Evolutionary conservation across 306 rosid genomes (phyloP), one percentile per base, ranked within the genome.

Genomic region (Prunus kanzakura): DNA sequence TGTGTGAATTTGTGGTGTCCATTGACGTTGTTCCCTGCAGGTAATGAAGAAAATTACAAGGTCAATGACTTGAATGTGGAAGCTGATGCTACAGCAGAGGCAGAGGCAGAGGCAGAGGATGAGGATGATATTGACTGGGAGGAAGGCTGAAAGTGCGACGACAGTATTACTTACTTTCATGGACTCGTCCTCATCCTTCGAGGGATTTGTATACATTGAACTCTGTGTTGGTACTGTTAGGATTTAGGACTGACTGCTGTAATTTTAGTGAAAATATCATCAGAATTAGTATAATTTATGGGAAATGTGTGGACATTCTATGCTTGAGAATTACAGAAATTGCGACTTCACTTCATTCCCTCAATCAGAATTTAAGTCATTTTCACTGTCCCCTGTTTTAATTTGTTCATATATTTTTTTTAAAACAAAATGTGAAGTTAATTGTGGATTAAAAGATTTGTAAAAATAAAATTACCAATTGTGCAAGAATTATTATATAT

Each of bases 91-190:
- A 74, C 84, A 50, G 87, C 80, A 9, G 88, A 89, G 9, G 43
- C 43, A 38, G 43, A 38, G 7, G 38, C 38, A 32, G 43, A 38
- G 8, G 41, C 41, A 35, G 41, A 35, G 23, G 93, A 89, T 3
- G 93, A 87, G 0, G 97, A 85, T 1, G 91, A 91, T 45, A 79
- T 93, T 25, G 97, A 93, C 80, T 91, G 98, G 98, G 98, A 93
- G 89, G 98, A 93, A 86, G 93, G 97, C 67, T 93, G 67, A 83
- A 80, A 69, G 19, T 50, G 74, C 3, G 62, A 68, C 43, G 12
- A 12, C 43, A 20, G 20, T 70, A 6, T 69, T 22, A 70, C 38
- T 56, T 8, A 8, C 11, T 13, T 4, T 20, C 41, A 29, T 4
- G 2, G 19, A 27, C 65, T 25, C 41, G 0, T 38, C 43, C 43